Percentiles rank a stretch among this genome's conserved stretches.
phyloP scores from a whole-genome alignment of 1,139 yeast genomes.

The Dujonia santamariae region DNA sequence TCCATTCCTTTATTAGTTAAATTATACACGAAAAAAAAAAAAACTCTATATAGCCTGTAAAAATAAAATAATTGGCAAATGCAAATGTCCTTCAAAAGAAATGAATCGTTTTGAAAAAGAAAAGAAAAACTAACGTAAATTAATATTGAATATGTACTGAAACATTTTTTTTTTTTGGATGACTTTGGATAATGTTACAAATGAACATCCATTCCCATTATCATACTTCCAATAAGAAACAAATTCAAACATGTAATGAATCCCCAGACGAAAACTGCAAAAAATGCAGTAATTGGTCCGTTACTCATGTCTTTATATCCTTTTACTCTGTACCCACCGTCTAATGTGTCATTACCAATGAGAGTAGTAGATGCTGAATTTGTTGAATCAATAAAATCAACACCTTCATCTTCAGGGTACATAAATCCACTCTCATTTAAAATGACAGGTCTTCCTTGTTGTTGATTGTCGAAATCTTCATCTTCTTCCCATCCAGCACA shows the following conservation, averaged over 20 bases:
- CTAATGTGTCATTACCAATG: constrained; percentile 8
- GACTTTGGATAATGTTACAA: neutral
- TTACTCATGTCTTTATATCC: constrained; percentile 55
- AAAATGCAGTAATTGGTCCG: constrained; percentile 39
- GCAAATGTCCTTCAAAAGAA: too few relatives aligned
- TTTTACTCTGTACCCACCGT: constrained; percentile 18
- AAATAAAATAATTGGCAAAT: too few relatives aligned
- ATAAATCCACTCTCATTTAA: neutral
- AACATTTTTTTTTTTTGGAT: neutral
- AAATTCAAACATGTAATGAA: constrained; percentile 49
- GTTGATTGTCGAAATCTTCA: constrained; percentile 23
- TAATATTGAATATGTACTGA: too few relatives aligned
- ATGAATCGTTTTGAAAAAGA: too few relatives aligned
- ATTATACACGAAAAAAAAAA: too few relatives aligned
- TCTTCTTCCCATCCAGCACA: constrained; percentile 46
- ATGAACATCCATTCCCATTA: constrained; percentile 24
- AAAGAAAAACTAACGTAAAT: too few relatives aligned
- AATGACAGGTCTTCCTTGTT: constrained; percentile 11
- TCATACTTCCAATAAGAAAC: constrained; percentile 47
- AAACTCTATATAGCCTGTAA: too few relatives aligned
- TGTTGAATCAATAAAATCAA: too few relatives aligned
- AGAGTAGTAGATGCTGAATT: too few relatives aligned
- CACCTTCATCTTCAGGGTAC: neutral
- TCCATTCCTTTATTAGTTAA: too few relatives aligned
- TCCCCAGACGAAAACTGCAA: constrained; percentile 50